phyloP scores from a whole-genome alignment of 1,284 basidiomycete species.

The Peniophora sp. region DNA sequence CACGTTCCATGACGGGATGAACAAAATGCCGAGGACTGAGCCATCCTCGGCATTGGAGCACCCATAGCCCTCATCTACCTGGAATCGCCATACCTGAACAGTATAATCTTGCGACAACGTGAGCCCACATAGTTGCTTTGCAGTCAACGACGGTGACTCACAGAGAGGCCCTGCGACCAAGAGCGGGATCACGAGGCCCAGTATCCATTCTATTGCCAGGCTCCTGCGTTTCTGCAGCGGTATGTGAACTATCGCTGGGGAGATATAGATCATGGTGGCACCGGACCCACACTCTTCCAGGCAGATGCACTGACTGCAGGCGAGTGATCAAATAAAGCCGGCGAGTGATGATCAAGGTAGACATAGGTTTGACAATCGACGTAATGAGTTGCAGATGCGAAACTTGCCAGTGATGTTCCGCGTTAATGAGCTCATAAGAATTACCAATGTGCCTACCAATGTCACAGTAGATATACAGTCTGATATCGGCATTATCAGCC shows the following conservation, averaged over 20 bases:
- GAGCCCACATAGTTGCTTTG: too few relatives aligned
- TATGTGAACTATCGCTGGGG: background rate
- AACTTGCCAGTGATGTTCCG: too few relatives aligned
- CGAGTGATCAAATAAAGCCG: background rate
- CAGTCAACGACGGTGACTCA: too few relatives aligned
- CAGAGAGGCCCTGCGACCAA: background rate
- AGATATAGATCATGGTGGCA: background rate
- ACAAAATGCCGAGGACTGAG: background rate
- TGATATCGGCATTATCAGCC: background rate
- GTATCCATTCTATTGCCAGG: background rate
- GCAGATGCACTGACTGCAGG: background rate
- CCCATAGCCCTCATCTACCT: background rate
- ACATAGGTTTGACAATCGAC: background rate
- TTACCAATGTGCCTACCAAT: background rate
- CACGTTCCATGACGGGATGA: background rate
- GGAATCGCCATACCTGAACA: background rate
- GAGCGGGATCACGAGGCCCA: background rate
- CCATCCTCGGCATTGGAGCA: background rate
- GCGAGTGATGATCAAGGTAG: background rate
- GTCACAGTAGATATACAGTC: background rate
- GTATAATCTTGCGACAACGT: too few relatives aligned
- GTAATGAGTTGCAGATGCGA: background rate
- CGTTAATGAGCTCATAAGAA: background rate
- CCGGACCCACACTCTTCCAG: background rate
- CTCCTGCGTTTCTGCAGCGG: background rate